Percentiles rank a stretch among this genome's conserved stretches.
These are phyloP conservation scores for Phyllosticta citribraziliensis DNA, from an alignment of 2,329 filamentous ascomycete species.

Conservation along the genomic window DNA sequence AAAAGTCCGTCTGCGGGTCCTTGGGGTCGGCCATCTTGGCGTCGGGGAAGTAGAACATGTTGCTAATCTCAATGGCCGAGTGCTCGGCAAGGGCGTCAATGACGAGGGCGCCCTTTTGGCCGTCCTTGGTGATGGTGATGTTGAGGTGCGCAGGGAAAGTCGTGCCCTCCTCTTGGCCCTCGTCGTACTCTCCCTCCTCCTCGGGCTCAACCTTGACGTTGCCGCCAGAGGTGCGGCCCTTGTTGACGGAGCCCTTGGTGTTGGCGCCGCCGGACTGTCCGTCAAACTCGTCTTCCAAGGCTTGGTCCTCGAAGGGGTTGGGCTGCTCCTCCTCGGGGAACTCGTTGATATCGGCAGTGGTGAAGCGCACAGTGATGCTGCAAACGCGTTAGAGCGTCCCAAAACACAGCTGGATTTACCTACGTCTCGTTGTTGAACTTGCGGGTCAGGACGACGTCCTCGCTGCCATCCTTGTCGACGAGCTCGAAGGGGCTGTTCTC, in stretches of 20 bases:
- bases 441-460: conserved; percentile 78
- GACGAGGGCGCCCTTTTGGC: conserved; percentile 66
- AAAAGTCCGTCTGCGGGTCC: conserved; percentile 66
- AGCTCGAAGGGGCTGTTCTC: conserved; percentile 74
- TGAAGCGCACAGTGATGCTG: conserved; percentile 73
- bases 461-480: conserved; percentile 70
- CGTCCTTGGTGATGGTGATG: conserved; percentile 80
- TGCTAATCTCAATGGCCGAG: conserved; percentile 77
- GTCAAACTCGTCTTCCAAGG: conserved; percentile 45
- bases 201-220: conserved; percentile 48
- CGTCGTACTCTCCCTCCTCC: conserved; percentile 46
- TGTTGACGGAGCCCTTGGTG: conserved; percentile 47
- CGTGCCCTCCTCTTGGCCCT: conserved; percentile 37
- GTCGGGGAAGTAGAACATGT: conserved; percentile 79
- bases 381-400: conserved; percentile 1
- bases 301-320: conserved; percentile 39
- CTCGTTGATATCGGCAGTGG: conserved; percentile 67
- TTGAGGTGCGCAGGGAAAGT: conserved; percentile 74
- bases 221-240: conserved; percentile 39
- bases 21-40: conserved; percentile 66
- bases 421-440: conserved; percentile 83
- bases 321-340: conserved; percentile 40
- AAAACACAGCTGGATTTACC: conserved; percentile 21
- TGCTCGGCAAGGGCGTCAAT: conserved; percentile 82
- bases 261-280: conserved; percentile 47